Evolutionary conservation across 1,284 basidiomycete genomes (phyloP), one percentile per base, ranked within the genome.

Genomic region (Ganoderma lucidum): DNA sequence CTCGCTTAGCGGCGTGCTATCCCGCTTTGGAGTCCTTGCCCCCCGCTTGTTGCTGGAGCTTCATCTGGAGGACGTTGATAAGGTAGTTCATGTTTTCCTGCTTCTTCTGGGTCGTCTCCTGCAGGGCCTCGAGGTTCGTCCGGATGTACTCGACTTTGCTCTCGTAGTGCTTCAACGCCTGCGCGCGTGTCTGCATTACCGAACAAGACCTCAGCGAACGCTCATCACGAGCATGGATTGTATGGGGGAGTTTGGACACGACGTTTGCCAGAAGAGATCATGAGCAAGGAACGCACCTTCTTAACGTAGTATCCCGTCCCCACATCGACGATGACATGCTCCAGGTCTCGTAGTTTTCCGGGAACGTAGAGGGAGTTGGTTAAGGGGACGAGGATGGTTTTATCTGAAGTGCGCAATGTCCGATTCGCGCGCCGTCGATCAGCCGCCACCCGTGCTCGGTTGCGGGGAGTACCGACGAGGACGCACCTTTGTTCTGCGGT

Each of bases 261-360:
- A 19, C 1, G 17, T 59, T 10, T 55, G 51, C 45, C 62, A 32
- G n/a, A 35, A 39, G 10, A 2, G 19, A 23, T 10, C 41, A 30
- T n/a, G 30, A 41, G 15, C 14, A 19, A 28, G 37, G 14, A 6
- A 64, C 85, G 69, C 66, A 96, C 96, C 88, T 98, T 99, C 81
- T 95, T 92, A 23, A 99, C 93, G 77, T 93, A 99, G 82, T 98
- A 99, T 0, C 97, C 97, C 0, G 97, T 99, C 2, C 97, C 97
- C 41, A 99, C 88, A 79, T 99, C 97, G 23, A 99, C 91, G 69
- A 99, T 92, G 62, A 99, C 96, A 73, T 95, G 89, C 62, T 96
- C 92, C 1, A 89, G 81, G 78, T 98, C 93, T 35, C 85, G 86
- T 44, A 99, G 86, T 81, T 92, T 96, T 39, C 97, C 97, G 1